These are phyloP conservation scores for Aspergillus heteromorphus DNA, from an alignment of 495 filamentous ascomycete genomes.

Conservation along the genomic window DNA sequence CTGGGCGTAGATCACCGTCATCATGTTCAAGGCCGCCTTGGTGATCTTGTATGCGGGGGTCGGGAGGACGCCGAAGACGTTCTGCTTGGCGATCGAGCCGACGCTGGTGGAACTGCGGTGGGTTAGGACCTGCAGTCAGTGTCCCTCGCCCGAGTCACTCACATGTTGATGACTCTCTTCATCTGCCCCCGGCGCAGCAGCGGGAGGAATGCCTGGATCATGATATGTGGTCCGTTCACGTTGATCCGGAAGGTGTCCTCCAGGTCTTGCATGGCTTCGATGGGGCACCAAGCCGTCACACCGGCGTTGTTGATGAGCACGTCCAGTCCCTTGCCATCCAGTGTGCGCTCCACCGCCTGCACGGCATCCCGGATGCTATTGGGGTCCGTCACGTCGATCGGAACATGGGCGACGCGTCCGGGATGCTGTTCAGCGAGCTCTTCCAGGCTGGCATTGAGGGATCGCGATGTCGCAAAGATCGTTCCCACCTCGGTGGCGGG, in stretches of 20 bases:
- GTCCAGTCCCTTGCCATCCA: slow-evolving; percentile 43
- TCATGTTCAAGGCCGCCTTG: slow-evolving; percentile 47
- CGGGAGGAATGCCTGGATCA: slow-evolving; percentile 41
- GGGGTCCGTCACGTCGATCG: slow-evolving; percentile 39
- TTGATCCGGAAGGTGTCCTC: slow-evolving; percentile 38
- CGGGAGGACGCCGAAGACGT: slow-evolving; percentile 10
- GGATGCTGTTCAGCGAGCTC: slow-evolving; percentile 12
- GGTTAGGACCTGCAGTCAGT: neutral
- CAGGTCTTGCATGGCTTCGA: slow-evolving; percentile 31
- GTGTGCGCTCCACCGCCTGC: slow-evolving; percentile 23
- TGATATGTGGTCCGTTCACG: slow-evolving; percentile 36
- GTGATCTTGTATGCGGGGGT: slow-evolving; percentile 46
- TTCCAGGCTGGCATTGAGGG: slow-evolving; percentile 25
- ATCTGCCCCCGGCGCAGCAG: slow-evolving; percentile 37
- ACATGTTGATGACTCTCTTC: slow-evolving; percentile 48
- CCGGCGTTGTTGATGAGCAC: slow-evolving; percentile 51
- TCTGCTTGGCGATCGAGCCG: slow-evolving; percentile 34
- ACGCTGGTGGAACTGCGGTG: slow-evolving; percentile 30
- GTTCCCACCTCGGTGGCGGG: slow-evolving; percentile 21
- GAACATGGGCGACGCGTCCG: slow-evolving; percentile 24
- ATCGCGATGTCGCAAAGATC: slow-evolving; percentile 35
- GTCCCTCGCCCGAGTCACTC: slow-evolving; percentile 4
- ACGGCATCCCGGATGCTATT: slow-evolving; percentile 38
- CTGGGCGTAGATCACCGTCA: slow-evolving; percentile 44
- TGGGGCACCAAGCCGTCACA: slow-evolving; percentile 18